Base-by-base conservation (phyloP, 257 asterid genomes). In the Solanum bukasovii region DNA sequence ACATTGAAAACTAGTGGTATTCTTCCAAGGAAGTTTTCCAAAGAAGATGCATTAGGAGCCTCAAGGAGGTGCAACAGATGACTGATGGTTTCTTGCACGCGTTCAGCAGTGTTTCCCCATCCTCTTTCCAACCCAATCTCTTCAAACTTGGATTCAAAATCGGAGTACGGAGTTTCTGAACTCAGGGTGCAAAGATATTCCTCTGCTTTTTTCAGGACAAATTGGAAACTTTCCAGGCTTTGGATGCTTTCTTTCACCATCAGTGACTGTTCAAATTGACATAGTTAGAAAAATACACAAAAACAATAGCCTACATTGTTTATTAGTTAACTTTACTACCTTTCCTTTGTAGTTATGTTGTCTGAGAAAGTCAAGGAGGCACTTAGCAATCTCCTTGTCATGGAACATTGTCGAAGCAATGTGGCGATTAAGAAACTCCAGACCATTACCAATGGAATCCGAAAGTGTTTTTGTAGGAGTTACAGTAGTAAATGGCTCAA, bases 1-100 rank as follows among this genome's bases (percentile, higher is more conserved):
- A 88, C 91, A 37, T 91, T 89, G 87, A 91, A 89, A 42, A 91
- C 90, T 83, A 86, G 79, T 56, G 93, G 93, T 37, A 91, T 87
- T 67, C 85, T 83, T 11, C 91, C 93, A 16, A 91, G 90, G 81
- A 91, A 91, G 16, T 85, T 89, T 68, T 89, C 89, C 21, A 91
- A 87, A 11, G 90, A 38, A 86, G 65, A 86, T 3, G 89, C 65
- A 34, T 91, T 88, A n/a, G 89, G 92, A 35, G 91, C 90, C 73
- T 88, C 88, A 86, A 91, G 92, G 77, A 73, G 87, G n/a, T 77
- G 84, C 31, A 88, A 65, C n/a, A 87, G 86, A 67, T 86, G 52
- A 73, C 87, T 63, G 38, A 87, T 88, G 86, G 88, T 74, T 88
- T 86, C 87, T 37, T 79, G 61, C 25, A 84, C 88, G 4, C 89